These are phyloP conservation scores for Usnea hakonensis DNA, from an alignment of 495 filamentous ascomycete species.

Conservation along the genomic window DNA sequence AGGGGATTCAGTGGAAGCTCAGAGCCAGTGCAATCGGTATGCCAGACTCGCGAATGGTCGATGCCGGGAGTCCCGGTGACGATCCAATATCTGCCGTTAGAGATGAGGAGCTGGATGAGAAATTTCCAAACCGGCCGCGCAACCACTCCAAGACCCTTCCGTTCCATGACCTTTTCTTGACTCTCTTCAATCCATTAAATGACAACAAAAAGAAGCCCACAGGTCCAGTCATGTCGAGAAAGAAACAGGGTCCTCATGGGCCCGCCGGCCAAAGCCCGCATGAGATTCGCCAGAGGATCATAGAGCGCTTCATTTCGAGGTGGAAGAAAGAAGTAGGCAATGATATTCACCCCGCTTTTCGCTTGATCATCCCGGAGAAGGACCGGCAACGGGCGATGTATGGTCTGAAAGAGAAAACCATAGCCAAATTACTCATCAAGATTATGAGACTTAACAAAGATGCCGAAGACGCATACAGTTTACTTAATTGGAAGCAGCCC, in stretches of 20 bases:
- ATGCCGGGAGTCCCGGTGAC: constrained; percentile 7
- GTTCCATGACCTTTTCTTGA: constrained; percentile 72
- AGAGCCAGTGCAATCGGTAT: background rate
- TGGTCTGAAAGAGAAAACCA: constrained; percentile 84
- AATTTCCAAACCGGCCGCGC: constrained; percentile 72
- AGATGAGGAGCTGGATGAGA: constrained; percentile 24
- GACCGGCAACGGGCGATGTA: constrained; percentile 92
- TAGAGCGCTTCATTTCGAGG: constrained; percentile 78
- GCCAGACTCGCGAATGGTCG: constrained; percentile 10
- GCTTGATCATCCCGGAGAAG: constrained; percentile 88
- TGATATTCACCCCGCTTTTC: constrained; percentile 89
- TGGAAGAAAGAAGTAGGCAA: constrained; percentile 84
- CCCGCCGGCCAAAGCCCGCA: constrained; percentile 59
- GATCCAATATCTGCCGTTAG: constrained; percentile 1
- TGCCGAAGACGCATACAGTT: constrained; percentile 74
- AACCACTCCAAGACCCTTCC: constrained; percentile 71
- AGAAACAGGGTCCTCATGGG: constrained; percentile 52
- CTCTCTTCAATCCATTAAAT: constrained; percentile 80
- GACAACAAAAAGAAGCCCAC: constrained; percentile 71
- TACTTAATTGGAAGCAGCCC: constrained; percentile 92
- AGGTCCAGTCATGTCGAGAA: constrained; percentile 39
- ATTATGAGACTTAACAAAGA: constrained; percentile 89
- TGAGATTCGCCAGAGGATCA: constrained; percentile 75
- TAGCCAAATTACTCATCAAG: constrained; percentile 80
- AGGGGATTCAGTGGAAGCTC: background rate